These are phyloP conservation scores for Kwoniella europaea DNA, from an alignment of 768 basidiomycete species.

Conservation along the genomic window DNA sequence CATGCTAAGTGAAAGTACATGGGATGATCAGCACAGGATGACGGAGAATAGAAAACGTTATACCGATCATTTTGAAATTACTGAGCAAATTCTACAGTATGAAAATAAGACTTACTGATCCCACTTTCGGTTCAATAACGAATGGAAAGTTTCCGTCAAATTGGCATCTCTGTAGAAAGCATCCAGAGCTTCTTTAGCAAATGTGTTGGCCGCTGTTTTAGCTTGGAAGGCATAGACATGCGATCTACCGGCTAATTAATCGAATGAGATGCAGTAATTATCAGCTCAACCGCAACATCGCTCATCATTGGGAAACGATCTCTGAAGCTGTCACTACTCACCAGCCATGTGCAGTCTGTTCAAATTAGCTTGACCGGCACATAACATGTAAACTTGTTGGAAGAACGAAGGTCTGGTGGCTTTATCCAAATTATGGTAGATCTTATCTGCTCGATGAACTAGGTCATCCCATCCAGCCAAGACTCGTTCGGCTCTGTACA, in stretches of 20 bases:
- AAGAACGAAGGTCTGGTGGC: constrained; percentile 68
- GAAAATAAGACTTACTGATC: constrained; percentile 58
- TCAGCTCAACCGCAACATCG: not conserved
- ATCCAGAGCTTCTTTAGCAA: constrained; percentile 65
- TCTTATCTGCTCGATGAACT: constrained; percentile 63
- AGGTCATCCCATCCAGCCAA: constrained; percentile 64
- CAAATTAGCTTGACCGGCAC: constrained; percentile 67
- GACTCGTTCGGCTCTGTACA: constrained; percentile 67
- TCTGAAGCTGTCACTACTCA: not conserved
- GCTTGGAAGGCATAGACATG: constrained; percentile 71
- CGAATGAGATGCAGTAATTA: not conserved
- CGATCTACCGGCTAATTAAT: constrained; percentile 61
- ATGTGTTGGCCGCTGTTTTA: constrained; percentile 67
- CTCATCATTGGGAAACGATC: too few species aligned
- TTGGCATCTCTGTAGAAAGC: constrained; percentile 70
- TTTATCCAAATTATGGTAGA: constrained; percentile 65
- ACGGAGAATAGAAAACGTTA: not conserved
- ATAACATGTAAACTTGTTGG: constrained; percentile 64
- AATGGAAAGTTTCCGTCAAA: constrained; percentile 68
- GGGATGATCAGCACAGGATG: not conserved
- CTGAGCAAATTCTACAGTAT: not conserved
- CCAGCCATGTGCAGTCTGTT: constrained; percentile 67
- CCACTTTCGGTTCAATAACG: constrained; percentile 69
- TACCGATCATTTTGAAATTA: too few species aligned
- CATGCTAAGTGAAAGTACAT: constrained; percentile 4